These are phyloP conservation scores for Neofusicoccum cordaticola DNA, from an alignment of 2,329 filamentous ascomycete species.

Conservation along the genomic window DNA sequence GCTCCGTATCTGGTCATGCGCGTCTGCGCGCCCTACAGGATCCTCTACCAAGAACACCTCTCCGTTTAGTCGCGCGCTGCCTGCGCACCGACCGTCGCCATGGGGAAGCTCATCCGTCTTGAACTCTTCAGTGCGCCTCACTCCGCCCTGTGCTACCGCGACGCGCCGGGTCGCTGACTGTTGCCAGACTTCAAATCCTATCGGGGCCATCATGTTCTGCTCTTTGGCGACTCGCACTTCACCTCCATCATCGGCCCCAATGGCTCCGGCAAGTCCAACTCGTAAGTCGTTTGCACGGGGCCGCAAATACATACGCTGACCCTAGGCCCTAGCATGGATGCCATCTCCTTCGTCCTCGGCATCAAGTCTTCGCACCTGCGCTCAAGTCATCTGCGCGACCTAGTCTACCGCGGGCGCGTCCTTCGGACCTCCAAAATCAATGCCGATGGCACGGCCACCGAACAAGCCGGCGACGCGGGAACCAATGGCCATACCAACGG, in stretches of 20 bases:
- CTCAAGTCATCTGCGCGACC: slow-evolving; percentile 87
- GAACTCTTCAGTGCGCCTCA: slow-evolving; percentile 79
- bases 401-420: slow-evolving; percentile 93
- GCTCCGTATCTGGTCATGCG: slow-evolving; percentile 11
- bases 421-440: slow-evolving; percentile 91
- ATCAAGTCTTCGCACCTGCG: slow-evolving; percentile 98
- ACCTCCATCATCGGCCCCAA: slow-evolving; percentile 99
- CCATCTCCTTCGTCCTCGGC: slow-evolving; percentile 96
- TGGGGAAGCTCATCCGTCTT: slow-evolving; percentile 94
- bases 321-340: slow-evolving; percentile 75
- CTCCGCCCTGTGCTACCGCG: slow-evolving; percentile 8
- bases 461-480: slow-evolving; percentile 37
- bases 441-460: slow-evolving; percentile 75
- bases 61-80: background rate
- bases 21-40: background rate
- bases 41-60: background rate
- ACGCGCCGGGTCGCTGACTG: slow-evolving; percentile 24
- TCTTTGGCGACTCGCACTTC: slow-evolving; percentile 98
- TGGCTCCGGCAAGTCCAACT: slow-evolving; percentile 99
- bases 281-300: slow-evolving; percentile 55
- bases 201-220: slow-evolving; percentile 89
- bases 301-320: slow-evolving; percentile 23
- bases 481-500: slow-evolving; percentile 55
- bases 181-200: slow-evolving; percentile 94
- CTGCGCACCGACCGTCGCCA: slow-evolving; percentile 38